Evolutionary conservation across 148 eudicot genomes (phyloP).

Genomic region (Rhododendron mucronatum): DNA sequence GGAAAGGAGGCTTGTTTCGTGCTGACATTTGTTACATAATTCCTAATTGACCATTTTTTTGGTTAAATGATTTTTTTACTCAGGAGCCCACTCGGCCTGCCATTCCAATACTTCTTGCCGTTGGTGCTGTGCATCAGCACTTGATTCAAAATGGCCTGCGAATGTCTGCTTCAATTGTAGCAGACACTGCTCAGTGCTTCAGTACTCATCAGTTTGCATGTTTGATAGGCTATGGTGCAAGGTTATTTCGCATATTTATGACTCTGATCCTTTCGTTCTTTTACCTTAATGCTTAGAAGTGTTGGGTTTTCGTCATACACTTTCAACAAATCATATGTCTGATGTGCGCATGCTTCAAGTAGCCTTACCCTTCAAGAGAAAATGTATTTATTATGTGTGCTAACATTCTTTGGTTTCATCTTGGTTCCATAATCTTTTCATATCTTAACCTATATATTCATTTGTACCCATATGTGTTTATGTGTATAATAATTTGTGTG

Average conservation of each 20-base stretch:
- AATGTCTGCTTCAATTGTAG: slow-evolving; percentile 93
- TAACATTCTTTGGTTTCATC: not conserved
- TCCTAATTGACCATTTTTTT: not conserved
- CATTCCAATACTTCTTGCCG: slow-evolving; percentile 96
- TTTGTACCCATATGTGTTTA: not conserved
- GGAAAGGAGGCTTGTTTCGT: not conserved
- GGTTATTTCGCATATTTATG: slow-evolving; percentile 36
- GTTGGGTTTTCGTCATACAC: not conserved
- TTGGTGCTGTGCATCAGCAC: slow-evolving; percentile 99
- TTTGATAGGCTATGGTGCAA: slow-evolving; percentile 98
- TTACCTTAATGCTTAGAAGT: slow-evolving; percentile 3
- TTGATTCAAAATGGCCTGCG: slow-evolving; percentile 94
- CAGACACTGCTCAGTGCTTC: slow-evolving; percentile 98
- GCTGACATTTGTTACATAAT: not conserved
- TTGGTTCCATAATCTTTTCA: not conserved
- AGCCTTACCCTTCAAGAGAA: not conserved
- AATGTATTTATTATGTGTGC: not conserved
- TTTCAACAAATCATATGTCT: not conserved
- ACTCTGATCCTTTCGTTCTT: slow-evolving; percentile 5
- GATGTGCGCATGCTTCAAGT: not conserved
- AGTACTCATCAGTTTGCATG: slow-evolving; percentile 99
- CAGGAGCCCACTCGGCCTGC: slow-evolving; percentile 98
- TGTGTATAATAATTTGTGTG: not conserved
- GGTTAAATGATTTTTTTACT: not conserved
- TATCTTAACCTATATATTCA: not conserved